Base-by-base conservation (phyloP, 805 yeast species). In the Vanderwaltozyma yarrowii region DNA sequence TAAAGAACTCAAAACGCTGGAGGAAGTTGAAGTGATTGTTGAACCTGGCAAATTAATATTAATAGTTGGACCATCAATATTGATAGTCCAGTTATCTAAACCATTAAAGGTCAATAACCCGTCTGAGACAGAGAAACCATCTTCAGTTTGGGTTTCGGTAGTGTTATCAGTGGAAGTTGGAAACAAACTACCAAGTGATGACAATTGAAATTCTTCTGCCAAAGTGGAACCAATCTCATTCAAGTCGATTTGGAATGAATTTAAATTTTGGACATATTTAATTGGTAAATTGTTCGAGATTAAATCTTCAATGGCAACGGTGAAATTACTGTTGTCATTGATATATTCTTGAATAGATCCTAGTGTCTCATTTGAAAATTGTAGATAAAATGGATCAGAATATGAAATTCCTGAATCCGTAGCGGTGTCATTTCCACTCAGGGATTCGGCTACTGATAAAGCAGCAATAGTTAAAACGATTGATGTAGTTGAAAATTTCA, bases 41-140 rank as follows among this genome's bases (percentile, higher is more conserved):
- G n/a, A n/a, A 24, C 21, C 28, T 24, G 35, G 35, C 10, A 32
- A 23, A 23, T 32, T 32, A 14, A 32, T 24, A 23, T 15, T 32
- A 7, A 21, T 3, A 8, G n/a, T 16, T 23, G 35, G 27, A 15
- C 19, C 29, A 25, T 23, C n/a, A 2, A 32, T 10, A 24, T 32
- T 32, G 4, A 32, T 24, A 23, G 35, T 32, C 29, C 27, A 32
- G 13, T 32, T 24, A 15, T 32, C 23, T 23, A 32, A 21, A 21
- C 35, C 35, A 2, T 21, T n/a, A n/a, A 32, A 21, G n/a, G 2
- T 32, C 18, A 32, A 14, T 15, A 24, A 8, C 12, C 35, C 28
- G 17, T 23, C 14, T 3, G 9, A 16, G n/a, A 32, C n/a, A 6
- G 27, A 11, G 18, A n/a, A 23, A n/a, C 29, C 29, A 11, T 5